phyloP scores from a whole-genome alignment of 2,329 filamentous ascomycete species.

The Monascus ruber region DNA sequence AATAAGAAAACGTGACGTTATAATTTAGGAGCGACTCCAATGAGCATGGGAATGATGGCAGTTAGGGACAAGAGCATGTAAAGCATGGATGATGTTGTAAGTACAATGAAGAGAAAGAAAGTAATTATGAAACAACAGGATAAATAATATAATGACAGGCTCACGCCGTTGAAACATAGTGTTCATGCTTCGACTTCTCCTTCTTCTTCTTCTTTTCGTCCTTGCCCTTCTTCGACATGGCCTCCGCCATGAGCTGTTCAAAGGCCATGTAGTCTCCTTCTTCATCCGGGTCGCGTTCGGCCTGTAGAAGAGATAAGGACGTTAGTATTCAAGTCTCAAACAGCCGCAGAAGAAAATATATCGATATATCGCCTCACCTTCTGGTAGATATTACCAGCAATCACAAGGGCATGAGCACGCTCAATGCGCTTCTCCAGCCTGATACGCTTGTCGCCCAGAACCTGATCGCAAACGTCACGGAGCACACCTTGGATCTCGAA shows the following conservation, averaged over 20 bases:
- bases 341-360: background rate
- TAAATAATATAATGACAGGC: too few relatives aligned
- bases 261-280: slow-evolving; percentile 99
- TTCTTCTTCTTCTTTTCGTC: slow-evolving; percentile 61
- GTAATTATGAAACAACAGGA: too few relatives aligned
- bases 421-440: slow-evolving; percentile 76
- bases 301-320: slow-evolving; percentile 39
- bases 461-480: slow-evolving; percentile 82
- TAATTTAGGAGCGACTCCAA: too few relatives aligned
- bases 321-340: slow-evolving; percentile 4
- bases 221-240: slow-evolving; percentile 83
- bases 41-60: too few relatives aligned
- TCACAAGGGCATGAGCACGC: slow-evolving; percentile 75
- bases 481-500: slow-evolving; percentile 97
- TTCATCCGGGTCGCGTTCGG: slow-evolving; percentile 80
- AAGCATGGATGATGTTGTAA: too few relatives aligned
- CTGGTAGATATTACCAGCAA: slow-evolving; percentile 79
- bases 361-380: slow-evolving; percentile 48
- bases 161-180: slow-evolving; percentile 3
- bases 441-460: slow-evolving; percentile 70
- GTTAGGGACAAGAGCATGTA: too few relatives aligned
- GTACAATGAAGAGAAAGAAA: too few relatives aligned
- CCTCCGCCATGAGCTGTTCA: slow-evolving; percentile 93
- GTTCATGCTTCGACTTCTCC: slow-evolving; percentile 37
- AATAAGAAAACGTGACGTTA: too few relatives aligned